These are phyloP conservation scores for Strobilomyces dryophilus DNA, from an alignment of 768 basidiomycete species.

Conservation along the genomic window DNA sequence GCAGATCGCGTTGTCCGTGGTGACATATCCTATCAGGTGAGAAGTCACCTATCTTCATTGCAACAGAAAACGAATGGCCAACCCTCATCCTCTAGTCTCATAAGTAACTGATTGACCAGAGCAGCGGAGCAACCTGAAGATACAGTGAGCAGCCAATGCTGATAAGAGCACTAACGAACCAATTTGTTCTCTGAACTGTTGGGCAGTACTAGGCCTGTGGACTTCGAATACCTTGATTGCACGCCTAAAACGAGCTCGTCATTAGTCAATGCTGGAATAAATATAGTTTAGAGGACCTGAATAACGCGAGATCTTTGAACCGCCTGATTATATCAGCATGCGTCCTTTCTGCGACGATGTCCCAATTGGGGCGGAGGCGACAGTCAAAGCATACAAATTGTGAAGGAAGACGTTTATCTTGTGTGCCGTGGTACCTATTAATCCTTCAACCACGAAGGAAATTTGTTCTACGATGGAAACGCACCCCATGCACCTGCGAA, in stretches of 20 bases:
- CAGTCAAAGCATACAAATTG: conserved; percentile 76
- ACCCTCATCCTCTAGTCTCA: conserved; percentile 72
- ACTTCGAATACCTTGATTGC: conserved; percentile 68
- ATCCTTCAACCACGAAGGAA: not conserved
- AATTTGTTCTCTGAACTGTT: conserved; percentile 56
- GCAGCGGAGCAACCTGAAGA: conserved; percentile 47
- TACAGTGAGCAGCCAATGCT: conserved; percentile 5
- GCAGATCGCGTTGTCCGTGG: conserved; percentile 42
- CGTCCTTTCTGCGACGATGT: conserved; percentile 56
- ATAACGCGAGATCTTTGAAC: conserved; percentile 65
- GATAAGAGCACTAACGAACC: conserved; percentile 39
- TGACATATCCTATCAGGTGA: conserved; percentile 51
- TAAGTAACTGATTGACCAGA: conserved; percentile 59
- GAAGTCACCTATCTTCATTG: conserved; percentile 7
- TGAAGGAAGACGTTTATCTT: conserved; percentile 55
- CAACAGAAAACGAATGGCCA: not conserved
- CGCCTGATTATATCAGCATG: conserved; percentile 55
- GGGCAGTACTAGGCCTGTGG: conserved; percentile 37
- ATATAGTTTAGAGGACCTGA: conserved; percentile 45
- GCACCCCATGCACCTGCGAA: conserved; percentile 39
- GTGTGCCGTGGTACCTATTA: conserved; percentile 55
- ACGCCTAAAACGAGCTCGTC: conserved; percentile 37
- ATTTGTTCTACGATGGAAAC: not conserved
- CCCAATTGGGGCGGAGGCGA: conserved; percentile 64
- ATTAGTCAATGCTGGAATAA: not conserved